Evolutionary conservation across 768 basidiomycete genomes (phyloP).

Genomic region (Kwoniella bestiolae): DNA sequence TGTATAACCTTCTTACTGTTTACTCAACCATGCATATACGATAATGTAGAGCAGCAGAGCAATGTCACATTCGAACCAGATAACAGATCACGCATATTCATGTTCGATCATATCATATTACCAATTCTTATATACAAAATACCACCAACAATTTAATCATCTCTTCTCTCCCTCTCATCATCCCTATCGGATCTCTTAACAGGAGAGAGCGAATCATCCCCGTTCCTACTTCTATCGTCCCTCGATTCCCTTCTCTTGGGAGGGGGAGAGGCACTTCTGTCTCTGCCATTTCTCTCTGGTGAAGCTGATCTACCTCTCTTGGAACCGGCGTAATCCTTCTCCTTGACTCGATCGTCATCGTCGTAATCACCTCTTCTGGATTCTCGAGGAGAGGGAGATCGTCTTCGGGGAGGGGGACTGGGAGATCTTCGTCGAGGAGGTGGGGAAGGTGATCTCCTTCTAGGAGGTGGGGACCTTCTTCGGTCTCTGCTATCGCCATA

Average conservation of each 20-base stretch:
- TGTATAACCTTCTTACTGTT: too few relatives aligned
- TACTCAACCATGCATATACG: too few relatives aligned
- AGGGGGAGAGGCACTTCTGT: constrained; percentile 17
- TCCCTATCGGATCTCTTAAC: constrained; percentile 27
- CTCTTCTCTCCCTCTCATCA: constrained; percentile 58
- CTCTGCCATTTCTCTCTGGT: constrained; percentile 45
- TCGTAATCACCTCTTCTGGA: constrained; percentile 4
- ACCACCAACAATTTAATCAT: constrained; percentile 28
- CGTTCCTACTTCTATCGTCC: constrained; percentile 19
- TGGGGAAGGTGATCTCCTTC: constrained; percentile 29
- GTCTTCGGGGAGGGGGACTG: constrained; percentile 27
- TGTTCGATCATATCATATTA: neutral
- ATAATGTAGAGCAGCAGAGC: neutral
- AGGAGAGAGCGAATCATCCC: constrained; percentile 3
- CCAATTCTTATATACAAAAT: neutral
- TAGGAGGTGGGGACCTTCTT: constrained; percentile 36
- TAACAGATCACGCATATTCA: neutral
- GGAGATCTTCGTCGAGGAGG: constrained; percentile 30
- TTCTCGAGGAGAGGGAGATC: constrained; percentile 1
- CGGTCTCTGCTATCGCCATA: constrained; percentile 13
- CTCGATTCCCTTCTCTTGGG: constrained; percentile 21
- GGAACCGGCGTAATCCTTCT: constrained; percentile 57
- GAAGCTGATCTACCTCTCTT: constrained; percentile 46
- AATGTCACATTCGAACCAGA: neutral
- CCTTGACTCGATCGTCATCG: constrained; percentile 47